Evolutionary conservation across 352 stramenopile genomes (phyloP).

Genomic region (Phytophthora chlamydospora): DNA sequence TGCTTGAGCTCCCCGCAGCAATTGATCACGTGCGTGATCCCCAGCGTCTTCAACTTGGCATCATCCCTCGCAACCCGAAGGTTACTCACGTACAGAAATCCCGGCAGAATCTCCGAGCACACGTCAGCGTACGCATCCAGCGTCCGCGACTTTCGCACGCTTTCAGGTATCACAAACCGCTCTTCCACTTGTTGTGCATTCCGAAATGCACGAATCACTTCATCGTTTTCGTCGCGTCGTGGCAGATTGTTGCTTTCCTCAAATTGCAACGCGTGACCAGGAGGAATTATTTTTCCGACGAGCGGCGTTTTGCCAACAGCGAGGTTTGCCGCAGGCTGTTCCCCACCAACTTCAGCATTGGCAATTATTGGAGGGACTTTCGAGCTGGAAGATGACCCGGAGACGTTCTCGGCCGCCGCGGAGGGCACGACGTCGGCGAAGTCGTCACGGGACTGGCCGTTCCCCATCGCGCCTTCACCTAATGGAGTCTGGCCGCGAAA

Average conservation of each 20-base stretch:
- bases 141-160: slow-evolving; percentile 58
- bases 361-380: slow-evolving; percentile 1
- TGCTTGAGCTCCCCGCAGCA: slow-evolving; percentile 54
- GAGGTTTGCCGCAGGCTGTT: neutral
- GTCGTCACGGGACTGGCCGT: slow-evolving; percentile 30
- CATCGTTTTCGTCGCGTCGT: slow-evolving; percentile 9
- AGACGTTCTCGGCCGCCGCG: slow-evolving; percentile 9
- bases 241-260: slow-evolving; percentile 5
- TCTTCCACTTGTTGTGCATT: slow-evolving; percentile 14
- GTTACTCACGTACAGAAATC: slow-evolving; percentile 69
- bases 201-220: slow-evolving; percentile 14
- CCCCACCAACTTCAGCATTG: neutral
- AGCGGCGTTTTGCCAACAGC: slow-evolving; percentile 4
- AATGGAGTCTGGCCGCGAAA: neutral
- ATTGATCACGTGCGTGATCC: slow-evolving; percentile 66
- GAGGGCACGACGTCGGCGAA: slow-evolving; percentile 46
- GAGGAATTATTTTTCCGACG: slow-evolving; percentile 22
- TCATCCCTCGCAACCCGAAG: slow-evolving; percentile 45
- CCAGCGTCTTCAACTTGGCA: slow-evolving; percentile 28
- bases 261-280: slow-evolving; percentile 31
- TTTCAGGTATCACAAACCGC: slow-evolving; percentile 55
- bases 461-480: slow-evolving; percentile 34
- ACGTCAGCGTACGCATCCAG: slow-evolving; percentile 45
- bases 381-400: neutral
- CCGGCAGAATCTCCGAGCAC: slow-evolving; percentile 66